Evolutionary conservation across 148 eudicot genomes (phyloP).

Genomic region (Cornus florida): DNA sequence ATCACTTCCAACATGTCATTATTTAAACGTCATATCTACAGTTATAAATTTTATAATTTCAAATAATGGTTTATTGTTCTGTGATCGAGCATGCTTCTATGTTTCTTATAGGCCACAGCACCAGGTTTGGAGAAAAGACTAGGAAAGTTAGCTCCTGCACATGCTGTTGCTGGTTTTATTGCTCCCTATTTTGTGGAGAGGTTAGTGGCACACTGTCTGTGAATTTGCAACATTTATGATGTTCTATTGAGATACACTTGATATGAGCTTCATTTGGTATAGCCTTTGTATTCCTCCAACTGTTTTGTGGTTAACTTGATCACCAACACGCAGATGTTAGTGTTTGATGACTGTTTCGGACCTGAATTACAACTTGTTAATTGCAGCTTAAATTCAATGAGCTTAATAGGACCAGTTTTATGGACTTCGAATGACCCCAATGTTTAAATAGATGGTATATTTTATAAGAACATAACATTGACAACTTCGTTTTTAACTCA

Average conservation of each 20-base stretch:
- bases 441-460: no score
- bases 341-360: neutral
- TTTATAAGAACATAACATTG: no score
- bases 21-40: no score
- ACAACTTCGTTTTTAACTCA: no score
- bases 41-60: neutral
- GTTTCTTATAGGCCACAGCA: constrained; percentile 69
- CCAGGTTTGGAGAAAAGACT: constrained; percentile 81
- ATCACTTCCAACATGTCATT: no score
- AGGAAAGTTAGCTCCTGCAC: constrained; percentile 83
- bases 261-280: neutral
- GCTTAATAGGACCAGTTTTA: no score
- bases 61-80: neutral
- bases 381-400: no score
- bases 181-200: constrained; percentile 58
- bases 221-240: neutral
- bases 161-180: constrained; percentile 78
- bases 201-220: neutral
- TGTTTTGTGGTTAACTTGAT: constrained; percentile 42
- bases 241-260: constrained; percentile 4
- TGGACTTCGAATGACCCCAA: no score
- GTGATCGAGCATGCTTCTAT: constrained; percentile 4
- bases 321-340: neutral
- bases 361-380: no score
- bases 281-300: no score